Evolutionary conservation across 768 basidiomycete genomes (phyloP), one percentile per base, ranked within the genome.

Genomic region (Leucocoprinus leucothites): DNA sequence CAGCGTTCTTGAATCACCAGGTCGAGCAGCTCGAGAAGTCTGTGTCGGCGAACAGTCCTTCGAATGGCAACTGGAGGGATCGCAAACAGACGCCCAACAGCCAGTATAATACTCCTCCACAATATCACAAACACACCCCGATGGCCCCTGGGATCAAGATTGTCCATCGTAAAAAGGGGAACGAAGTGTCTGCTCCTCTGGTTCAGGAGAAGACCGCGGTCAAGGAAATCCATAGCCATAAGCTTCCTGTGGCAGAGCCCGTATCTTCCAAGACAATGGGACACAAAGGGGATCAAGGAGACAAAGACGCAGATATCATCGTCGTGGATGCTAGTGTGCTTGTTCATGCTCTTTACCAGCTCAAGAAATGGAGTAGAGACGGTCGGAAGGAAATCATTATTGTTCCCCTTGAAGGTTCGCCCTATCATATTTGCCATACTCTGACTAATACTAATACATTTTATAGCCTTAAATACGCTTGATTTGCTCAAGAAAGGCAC

Each of bases 401-500:
- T 46, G 75, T 94, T 43, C 94, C 94, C 5, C 82, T 94, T 24
- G 94, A 97, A 82, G 92, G 94, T 94, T 58, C 48, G 80, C 73
- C 35, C 28, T 34, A 31, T 51, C 18, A 43, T 56, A 19, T 53
- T 24, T 11, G 46, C n/a, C n/a, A n/a, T n/a, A n/a, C n/a, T 46
- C 24, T 9, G 31, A 38, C 56, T 9, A 40, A 18, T 48, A 47
- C 18, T 41, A 14, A 51, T 24, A 38, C 16, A 13, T 45, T 16
- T 9, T 0, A 18, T 67, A 96, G 94, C 89, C 8, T 78, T 97
- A 24, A 95, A 94, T 64, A 95, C 94, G 0, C 79, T 97, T 2
- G 94, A 97, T 65, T 73, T 95, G 1, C 81, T 96, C 64, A 97
- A 97, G 80, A 97, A 96, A 66, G 94, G 94, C 1, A 84, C 86